These are phyloP conservation scores for Rhizopus sp. DNA, from an alignment of 371 early-diverging fungal genomes.

Conservation along the genomic window DNA sequence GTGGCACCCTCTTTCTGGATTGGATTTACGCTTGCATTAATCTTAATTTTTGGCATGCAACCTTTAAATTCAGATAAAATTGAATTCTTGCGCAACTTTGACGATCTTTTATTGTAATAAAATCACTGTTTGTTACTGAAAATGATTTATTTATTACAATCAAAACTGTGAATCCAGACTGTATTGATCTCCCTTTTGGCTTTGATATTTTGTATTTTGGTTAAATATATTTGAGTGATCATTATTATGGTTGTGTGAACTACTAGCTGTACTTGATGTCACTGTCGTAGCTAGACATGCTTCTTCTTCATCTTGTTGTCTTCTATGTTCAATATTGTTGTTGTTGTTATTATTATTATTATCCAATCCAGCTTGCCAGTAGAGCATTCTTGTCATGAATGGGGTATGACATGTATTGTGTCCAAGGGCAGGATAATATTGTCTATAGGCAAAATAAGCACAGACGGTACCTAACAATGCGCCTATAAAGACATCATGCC, in stretches of 20 bases:
- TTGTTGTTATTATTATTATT: not conserved
- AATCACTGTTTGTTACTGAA: too few species aligned
- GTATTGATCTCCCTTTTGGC: not conserved
- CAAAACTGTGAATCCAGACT: not conserved
- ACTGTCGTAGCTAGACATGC: not conserved
- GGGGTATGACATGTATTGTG: constrained; percentile 9
- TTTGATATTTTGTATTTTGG: not conserved
- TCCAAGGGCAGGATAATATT: constrained; percentile 60
- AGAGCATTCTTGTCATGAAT: constrained; percentile 10
- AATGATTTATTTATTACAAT: not conserved
- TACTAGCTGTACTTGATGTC: not conserved
- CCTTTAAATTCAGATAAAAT: constrained; percentile 1
- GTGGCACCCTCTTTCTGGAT: constrained; percentile 9
- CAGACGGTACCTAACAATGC: constrained; percentile 46
- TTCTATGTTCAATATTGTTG: not conserved
- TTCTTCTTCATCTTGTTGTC: not conserved
- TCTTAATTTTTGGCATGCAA: constrained; percentile 1
- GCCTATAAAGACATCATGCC: constrained; percentile 80
- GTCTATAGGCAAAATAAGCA: constrained; percentile 69
- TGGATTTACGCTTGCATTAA: constrained; percentile 5
- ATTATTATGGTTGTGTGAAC: not conserved
- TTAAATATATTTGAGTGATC: not conserved
- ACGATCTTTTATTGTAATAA: not conserved
- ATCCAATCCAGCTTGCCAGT: not conserved
- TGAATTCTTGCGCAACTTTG: constrained; percentile 1